Base-by-base conservation (phyloP, 768 basidiomycete genomes). In the Naganishia friedmannii region DNA sequence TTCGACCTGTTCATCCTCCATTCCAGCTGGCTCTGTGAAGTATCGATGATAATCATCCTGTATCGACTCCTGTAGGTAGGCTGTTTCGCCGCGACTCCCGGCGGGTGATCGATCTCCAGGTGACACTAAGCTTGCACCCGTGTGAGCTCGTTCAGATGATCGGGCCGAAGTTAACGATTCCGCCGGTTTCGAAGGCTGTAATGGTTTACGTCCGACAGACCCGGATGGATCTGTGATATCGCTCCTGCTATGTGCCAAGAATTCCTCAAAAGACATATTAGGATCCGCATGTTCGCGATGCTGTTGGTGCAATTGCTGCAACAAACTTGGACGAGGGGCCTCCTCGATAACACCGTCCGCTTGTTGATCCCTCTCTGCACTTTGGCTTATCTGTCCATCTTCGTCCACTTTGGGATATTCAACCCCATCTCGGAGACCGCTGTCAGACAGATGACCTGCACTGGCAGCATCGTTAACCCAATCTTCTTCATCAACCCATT, bases 1-100 rank as follows among this genome's bases (percentile, higher is more conserved):
- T 45, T 31, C 53, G 56, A 29, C 32, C 54, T 13, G 34, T 1
- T 2, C 26, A 19, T 81, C 78, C 17, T 79, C 82, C 4, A 83
- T 83, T 23, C 83, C 83, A 23, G 75, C 76, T 21, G 48, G 48
- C 48, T 51, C 48, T 1, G 48, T 51, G n/a, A 51, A 51, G 23
- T 51, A 51, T 51, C 48, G 48, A 21, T n/a, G 48, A 51, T 51
- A 51, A 21, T 75, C 73, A 46, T 77, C 77, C 21, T 78, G 81
- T 48, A 73, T 75, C 3, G 80, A 82, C 8, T 81, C 76, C 9
- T 73, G 76, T 28, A 77, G 79, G 8, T 77, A 80, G 5, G 75
- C 79, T 19, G 21, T 42, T 26, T 51, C 21, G 42, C 42, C 42
- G 42, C 15, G 15, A 42, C 7, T 42, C 42, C 42, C 42, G 15